Evolutionary conservation across 768 basidiomycete genomes (phyloP), one percentile per base, ranked within the genome.

Genomic region (Mycena rebaudengoi): DNA sequence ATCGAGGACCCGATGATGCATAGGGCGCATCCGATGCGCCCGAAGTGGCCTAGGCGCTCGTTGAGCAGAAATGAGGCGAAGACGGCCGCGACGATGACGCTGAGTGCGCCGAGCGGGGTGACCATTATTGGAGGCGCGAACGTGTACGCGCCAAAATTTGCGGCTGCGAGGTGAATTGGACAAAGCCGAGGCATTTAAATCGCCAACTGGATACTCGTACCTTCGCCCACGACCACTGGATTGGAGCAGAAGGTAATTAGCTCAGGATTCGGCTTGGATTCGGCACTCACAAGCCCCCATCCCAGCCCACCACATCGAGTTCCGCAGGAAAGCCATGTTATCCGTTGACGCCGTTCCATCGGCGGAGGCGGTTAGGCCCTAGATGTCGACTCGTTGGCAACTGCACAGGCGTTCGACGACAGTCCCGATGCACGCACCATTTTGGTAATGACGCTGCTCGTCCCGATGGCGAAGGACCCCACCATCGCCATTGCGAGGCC

Each of bases 391-490:
- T 50, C 49, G 21, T 51, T 51, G 49, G 49, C 35, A 50, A 49
- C 28, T 60, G 26, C 45, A 18, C 45, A 28, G 35, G 51, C 44
- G 8, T 40, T 43, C 41, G 10, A 62, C 35, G 3, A 21, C 51
- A 79, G 68, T 51, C n/a, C 18, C n/a, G 11, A 32, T 48, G 35
- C 5, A 54, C 52, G 35, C 20, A 92, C 96, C 91, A 98, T 99
- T 87, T 99, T 99, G n/a, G 96, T 99, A 75, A 99, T 96, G 74
- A 99, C 98, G 76, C 96, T 97, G 77, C 95, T 97, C 40, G 91
- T 92, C 44, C 96, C 97, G 69, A 98, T 98, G 63, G 91, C 64
- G 29, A 60, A 23, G 33, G 52, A 46, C 6, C 55, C 52, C 12
- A 37, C 44, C 2, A 59, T 43, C 3, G 57, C 50, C 44, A 65